These are phyloP conservation scores for Pinus albicaulis DNA, from an alignment of 75 land plant species.

Conservation along the genomic window DNA sequence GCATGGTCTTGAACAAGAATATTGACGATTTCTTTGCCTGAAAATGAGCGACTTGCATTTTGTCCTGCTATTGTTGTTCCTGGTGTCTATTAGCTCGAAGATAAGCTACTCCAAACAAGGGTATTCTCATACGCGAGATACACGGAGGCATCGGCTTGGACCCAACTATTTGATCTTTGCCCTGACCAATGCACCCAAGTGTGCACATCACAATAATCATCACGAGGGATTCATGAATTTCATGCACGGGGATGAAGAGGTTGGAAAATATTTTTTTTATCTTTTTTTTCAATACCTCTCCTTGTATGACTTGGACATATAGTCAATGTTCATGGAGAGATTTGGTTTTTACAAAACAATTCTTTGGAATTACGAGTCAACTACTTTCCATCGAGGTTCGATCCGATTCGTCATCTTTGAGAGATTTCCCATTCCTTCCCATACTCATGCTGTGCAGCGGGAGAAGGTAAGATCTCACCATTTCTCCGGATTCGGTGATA, in stretches of 20 bases:
- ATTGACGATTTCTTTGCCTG: conserved; percentile 84
- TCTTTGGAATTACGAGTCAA: conserved; percentile 49
- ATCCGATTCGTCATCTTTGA: conserved; percentile 76
- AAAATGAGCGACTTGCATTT: conserved; percentile 84
- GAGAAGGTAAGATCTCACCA: conserved; percentile 54
- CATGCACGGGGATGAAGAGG: conserved; percentile 95
- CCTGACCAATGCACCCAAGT: conserved; percentile 85
- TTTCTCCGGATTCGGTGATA: too few species aligned
- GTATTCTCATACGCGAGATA: conserved; percentile 77
- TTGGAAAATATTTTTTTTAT: background rate
- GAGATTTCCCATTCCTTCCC: conserved; percentile 64
- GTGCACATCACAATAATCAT: conserved; percentile 94
- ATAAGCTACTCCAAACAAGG: conserved; percentile 75
- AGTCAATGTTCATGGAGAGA: background rate
- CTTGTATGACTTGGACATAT: too few species aligned
- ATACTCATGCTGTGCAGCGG: conserved; percentile 43
- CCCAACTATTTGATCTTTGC: conserved; percentile 87
- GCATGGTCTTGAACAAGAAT: conserved; percentile 78
- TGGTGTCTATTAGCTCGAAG: conserved; percentile 74
- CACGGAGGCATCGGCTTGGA: conserved; percentile 84
- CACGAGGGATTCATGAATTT: conserved; percentile 95
- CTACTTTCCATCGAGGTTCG: conserved; percentile 91
- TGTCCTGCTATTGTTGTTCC: conserved; percentile 69
- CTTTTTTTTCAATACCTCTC: background rate
- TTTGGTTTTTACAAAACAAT: background rate